Evolutionary conservation across 495 filamentous ascomycete species (phyloP), one percentile per base, ranked within the genome.

Genomic region (Bathelium albidoporum): DNA sequence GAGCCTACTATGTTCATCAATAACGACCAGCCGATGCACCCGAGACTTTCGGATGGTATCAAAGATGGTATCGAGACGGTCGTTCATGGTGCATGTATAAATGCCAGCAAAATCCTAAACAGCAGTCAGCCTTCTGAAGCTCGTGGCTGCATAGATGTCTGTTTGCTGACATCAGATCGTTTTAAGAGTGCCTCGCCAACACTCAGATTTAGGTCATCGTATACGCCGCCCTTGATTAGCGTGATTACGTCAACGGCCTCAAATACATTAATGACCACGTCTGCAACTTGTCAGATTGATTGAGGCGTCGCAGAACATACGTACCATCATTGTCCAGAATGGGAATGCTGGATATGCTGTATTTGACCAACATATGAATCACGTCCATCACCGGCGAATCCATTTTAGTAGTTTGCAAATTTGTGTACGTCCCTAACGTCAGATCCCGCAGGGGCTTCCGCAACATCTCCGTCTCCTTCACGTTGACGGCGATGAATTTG

Each of bases 401-500:
- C 91, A 97, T 97, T 60, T 78, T 82, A 32, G 94, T 90, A 2
- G 91, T 95, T 36, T 84, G 82, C 32, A 97, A 76, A 67, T 89
- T 81, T 28, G 81, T 78, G 71, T 95, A 97, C 5, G 90, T 93
- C 14, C 95, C 95, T 28, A 97, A 78, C 28, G 85, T 81, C n/a
- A 97, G 80, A 58, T 97, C 91, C 52, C 83, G 81, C 61, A 99
- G 77, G 11, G 91, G 86, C 74, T 95, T 96, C 70, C 90, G 87
- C 53, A 99, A 78, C 76, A 90, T 84, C 74, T 91, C 86, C 10
- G 91, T 97, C 73, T 97, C 87, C 58, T 83, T 83, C 36, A 97
- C 92, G 72, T 97, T 99, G 77, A 99, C 94, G 12, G 95, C 91
- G 39, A 99, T 91, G 69, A 99, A 99, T 72, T 97, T 97, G 62